Evolutionary conservation across 208 protist species (phyloP).

Genomic region (Acanthamoeba quina): DNA sequence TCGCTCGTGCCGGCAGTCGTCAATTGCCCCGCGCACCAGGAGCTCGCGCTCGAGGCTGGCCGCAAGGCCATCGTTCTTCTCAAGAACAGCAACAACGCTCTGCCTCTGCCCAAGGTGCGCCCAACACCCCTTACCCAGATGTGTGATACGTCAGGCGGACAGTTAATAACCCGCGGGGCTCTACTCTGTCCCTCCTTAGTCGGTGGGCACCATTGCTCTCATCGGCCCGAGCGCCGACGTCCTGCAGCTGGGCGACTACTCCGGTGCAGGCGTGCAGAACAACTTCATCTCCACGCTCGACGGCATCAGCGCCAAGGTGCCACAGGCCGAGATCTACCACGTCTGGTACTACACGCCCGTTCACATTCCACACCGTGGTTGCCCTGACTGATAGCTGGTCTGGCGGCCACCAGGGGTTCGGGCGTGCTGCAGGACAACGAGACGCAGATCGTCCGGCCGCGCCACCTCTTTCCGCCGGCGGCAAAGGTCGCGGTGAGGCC

Average conservation of each 20-base stretch:
- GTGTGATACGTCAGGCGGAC: background rate
- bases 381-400: too few species aligned
- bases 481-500: background rate
- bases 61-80: background rate
- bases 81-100: background rate
- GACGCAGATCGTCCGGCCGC: background rate
- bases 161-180: too few species aligned
- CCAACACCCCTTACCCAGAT: background rate
- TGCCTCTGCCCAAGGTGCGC: background rate
- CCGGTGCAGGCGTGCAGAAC: background rate
- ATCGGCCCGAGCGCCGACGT: background rate
- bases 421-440: background rate
- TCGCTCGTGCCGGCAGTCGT: background rate
- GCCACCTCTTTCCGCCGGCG: background rate
- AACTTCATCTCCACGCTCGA: background rate
- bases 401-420: background rate
- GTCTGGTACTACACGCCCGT: background rate
- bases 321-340: background rate
- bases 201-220: background rate
- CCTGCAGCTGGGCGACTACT: background rate
- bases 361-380: too few species aligned
- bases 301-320: background rate
- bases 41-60: background rate
- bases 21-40: background rate
- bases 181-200: background rate